Conservation (phyloP, 2,329 filamentous ascomycete genomes). For the Teratosphaeriaceae sp. region DNA sequence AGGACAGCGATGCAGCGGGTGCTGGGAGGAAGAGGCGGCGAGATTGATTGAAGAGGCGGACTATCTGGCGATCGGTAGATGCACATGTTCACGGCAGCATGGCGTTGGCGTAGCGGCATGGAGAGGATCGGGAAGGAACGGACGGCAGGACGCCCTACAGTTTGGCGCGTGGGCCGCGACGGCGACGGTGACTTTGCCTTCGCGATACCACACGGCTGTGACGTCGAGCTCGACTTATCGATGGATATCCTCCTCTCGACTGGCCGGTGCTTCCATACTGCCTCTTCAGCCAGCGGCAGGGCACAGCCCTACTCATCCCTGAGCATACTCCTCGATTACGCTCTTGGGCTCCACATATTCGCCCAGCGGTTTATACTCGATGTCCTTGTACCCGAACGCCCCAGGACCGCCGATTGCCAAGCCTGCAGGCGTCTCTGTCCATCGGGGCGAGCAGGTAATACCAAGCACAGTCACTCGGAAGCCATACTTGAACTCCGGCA, state of each 20-base stretch:
- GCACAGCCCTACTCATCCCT: too few species aligned
- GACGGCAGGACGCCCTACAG: too few species aligned
- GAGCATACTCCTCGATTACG: constrained; percentile 45
- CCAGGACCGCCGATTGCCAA: constrained; percentile 46
- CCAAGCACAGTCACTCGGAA: constrained; percentile 47
- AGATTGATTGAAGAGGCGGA: neutral
- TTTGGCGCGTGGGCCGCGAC: too few species aligned
- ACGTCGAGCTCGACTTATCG: too few species aligned
- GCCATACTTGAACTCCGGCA: constrained; percentile 51
- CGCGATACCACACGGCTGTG: too few species aligned
- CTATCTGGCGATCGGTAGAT: neutral
- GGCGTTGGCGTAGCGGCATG: too few species aligned
- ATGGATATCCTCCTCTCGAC: too few species aligned
- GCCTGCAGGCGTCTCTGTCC: constrained; percentile 45
- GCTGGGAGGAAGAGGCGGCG: neutral
- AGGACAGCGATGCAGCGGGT: neutral
- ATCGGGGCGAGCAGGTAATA: constrained; percentile 48
- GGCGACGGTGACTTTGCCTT: too few species aligned
- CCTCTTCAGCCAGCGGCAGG: too few species aligned
- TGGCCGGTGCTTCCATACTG: too few species aligned
- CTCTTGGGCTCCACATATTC: constrained; percentile 48
- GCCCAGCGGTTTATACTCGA: constrained; percentile 46
- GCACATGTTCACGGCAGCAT: too few species aligned
- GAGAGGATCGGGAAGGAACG: too few species aligned
- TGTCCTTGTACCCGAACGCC: constrained; percentile 40